Percentiles rank a stretch among this genome's conserved stretches.
phyloP scores from a whole-genome alignment of 306 rosid species.

The Gastrolobium villosum region DNA sequence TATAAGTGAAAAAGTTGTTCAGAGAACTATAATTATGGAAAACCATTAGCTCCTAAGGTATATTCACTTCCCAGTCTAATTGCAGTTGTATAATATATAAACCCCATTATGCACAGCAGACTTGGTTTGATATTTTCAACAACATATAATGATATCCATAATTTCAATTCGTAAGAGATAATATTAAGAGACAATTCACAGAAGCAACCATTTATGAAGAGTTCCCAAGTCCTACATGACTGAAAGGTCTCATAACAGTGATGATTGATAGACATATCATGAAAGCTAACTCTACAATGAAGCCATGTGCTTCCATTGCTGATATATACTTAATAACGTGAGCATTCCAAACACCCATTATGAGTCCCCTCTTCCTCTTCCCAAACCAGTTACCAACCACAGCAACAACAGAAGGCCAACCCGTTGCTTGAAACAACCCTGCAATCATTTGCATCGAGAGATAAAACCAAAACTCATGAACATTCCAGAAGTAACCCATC shows the following conservation, averaged over 20 bases:
- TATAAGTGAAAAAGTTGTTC: neutral
- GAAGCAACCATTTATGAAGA: neutral
- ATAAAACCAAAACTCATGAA: conserved; percentile 73
- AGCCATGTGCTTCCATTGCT: neutral
- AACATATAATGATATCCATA: neutral
- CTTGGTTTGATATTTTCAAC: neutral
- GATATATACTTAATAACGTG: conserved; percentile 17
- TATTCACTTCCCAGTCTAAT: conserved; percentile 10
- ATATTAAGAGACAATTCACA: neutral
- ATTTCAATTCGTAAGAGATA: neutral
- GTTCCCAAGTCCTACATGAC: neutral
- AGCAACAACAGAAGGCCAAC: conserved; percentile 94
- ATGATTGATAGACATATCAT: neutral
- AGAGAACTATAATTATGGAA: neutral
- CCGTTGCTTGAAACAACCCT: conserved; percentile 85
- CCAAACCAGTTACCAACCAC: conserved; percentile 94
- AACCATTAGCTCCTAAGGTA: neutral
- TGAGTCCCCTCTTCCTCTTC: conserved; percentile 77
- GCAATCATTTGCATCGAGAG: conserved; percentile 79
- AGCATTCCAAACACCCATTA: conserved; percentile 92
- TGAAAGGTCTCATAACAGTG: neutral
- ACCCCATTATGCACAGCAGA: neutral
- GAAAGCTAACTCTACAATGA: conserved; percentile 6
- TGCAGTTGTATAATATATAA: neutral
- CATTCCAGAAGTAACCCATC: conserved; percentile 74